Percentiles rank a stretch among this genome's conserved stretches.
Conservation (phyloP, 257 asterid genomes). For the Forsythia suspensa region DNA sequence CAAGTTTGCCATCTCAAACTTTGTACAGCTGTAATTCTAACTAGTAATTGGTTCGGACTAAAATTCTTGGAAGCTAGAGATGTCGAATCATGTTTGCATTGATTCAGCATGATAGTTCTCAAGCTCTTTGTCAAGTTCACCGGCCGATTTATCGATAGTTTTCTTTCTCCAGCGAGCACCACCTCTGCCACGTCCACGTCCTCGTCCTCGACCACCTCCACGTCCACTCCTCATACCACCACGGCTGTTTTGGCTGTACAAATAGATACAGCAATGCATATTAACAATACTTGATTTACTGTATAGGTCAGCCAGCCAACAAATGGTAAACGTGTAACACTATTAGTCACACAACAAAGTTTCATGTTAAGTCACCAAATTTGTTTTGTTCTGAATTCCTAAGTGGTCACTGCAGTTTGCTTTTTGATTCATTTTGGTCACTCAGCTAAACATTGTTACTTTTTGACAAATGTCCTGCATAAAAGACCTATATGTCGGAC, state of each 20-base stretch:
- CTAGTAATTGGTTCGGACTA: neutral
- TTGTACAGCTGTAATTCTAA: constrained; percentile 21
- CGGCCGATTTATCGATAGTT: constrained; percentile 60
- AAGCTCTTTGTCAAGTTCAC: constrained; percentile 87
- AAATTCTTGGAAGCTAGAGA: neutral
- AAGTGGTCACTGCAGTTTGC: neutral
- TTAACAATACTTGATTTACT: neutral
- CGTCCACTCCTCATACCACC: constrained; percentile 43
- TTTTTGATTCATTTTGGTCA: neutral
- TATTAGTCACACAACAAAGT: neutral
- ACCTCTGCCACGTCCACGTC: constrained; percentile 26
- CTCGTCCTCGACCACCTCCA: constrained; percentile 43
- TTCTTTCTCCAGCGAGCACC: constrained; percentile 49
- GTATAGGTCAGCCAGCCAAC: neutral
- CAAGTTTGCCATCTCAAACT: neutral
- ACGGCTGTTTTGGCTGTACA: constrained; percentile 45
- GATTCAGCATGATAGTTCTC: constrained; percentile 80
- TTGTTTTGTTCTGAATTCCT: neutral
- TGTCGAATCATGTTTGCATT: constrained; percentile 45
- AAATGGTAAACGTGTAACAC: neutral
- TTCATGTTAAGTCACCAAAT: neutral
- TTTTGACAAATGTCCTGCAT: neutral
- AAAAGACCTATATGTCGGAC: neutral
- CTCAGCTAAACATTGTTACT: neutral
- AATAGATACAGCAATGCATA: neutral